These are phyloP conservation scores for Leccinum imitatum DNA, from an alignment of 768 basidiomycete genomes.

Conservation along the genomic window DNA sequence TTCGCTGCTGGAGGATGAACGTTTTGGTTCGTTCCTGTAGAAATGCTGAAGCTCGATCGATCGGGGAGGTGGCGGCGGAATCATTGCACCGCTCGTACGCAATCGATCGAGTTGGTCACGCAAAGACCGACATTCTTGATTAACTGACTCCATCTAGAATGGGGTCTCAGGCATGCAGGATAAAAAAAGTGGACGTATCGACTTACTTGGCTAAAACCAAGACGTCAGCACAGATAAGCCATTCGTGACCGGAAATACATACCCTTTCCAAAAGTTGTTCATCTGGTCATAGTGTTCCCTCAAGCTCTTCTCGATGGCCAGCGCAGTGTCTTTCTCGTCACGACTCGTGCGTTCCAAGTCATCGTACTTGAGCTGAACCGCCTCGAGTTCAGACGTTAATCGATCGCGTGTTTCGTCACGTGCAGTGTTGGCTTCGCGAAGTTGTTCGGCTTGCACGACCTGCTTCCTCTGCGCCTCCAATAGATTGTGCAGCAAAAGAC, in stretches of 20 bases:
- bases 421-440: conserved; percentile 32
- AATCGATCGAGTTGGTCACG: conserved; percentile 29
- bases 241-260: conserved; percentile 17
- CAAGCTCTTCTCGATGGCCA: conserved; percentile 52
- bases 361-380: conserved; percentile 40
- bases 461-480: conserved; percentile 47
- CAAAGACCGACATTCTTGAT: conserved; percentile 27
- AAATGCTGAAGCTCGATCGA: conserved; percentile 24
- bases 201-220: conserved; percentile 37
- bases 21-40: conserved; percentile 24
- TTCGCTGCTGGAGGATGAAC: conserved; percentile 13
- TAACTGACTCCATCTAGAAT: conserved; percentile 23
- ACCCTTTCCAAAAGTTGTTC: conserved; percentile 41
- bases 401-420: conserved; percentile 42
- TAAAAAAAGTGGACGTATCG: conserved; percentile 2
- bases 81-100: conserved; percentile 15
- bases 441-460: conserved; percentile 34
- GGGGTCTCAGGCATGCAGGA: conserved; percentile 8
- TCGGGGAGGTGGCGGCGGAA: conserved; percentile 12
- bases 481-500: conserved; percentile 49
- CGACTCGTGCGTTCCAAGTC: conserved; percentile 40
- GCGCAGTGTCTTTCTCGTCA: conserved; percentile 52
- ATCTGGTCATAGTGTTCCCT: conserved; percentile 51
- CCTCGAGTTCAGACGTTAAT: conserved; percentile 36
- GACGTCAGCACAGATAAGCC: conserved; percentile 20